Conservation (phyloP, 257 asterid genomes). For the Schizonepeta tenuifolia region DNA sequence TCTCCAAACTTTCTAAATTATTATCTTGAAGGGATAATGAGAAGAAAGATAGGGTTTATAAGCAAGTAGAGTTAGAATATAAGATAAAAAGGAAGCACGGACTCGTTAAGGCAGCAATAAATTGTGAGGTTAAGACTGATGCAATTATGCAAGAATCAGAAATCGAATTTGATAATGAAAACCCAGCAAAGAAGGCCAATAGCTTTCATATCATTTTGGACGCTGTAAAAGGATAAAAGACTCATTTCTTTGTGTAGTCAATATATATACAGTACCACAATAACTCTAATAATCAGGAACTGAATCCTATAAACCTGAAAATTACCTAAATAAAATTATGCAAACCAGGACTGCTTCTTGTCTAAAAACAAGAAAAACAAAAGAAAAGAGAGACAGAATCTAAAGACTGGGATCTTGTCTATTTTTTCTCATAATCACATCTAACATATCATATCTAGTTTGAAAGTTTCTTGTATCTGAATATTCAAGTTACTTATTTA, state of each 20-base stretch:
- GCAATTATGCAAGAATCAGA: slow-evolving; percentile 12
- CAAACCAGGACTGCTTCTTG: neutral
- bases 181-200: neutral
- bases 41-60: neutral
- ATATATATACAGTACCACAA: neutral
- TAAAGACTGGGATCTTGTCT: neutral
- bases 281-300: neutral
- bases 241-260: neutral
- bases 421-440: slow-evolving; percentile 3
- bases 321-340: neutral
- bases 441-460: neutral
- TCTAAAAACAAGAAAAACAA: neutral
- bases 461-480: neutral
- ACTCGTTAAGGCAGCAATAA: neutral
- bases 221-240: neutral
- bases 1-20: neutral
- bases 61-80: neutral
- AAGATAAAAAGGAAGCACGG: neutral
- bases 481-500: slow-evolving; percentile 35
- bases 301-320: neutral
- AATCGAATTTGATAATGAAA: neutral
- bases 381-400: neutral
- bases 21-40: neutral
- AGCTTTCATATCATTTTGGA: neutral
- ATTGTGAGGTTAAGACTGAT: neutral